Evolutionary conservation across 345 rosid genomes (phyloP).

Genomic region (Linum tenue): DNA sequence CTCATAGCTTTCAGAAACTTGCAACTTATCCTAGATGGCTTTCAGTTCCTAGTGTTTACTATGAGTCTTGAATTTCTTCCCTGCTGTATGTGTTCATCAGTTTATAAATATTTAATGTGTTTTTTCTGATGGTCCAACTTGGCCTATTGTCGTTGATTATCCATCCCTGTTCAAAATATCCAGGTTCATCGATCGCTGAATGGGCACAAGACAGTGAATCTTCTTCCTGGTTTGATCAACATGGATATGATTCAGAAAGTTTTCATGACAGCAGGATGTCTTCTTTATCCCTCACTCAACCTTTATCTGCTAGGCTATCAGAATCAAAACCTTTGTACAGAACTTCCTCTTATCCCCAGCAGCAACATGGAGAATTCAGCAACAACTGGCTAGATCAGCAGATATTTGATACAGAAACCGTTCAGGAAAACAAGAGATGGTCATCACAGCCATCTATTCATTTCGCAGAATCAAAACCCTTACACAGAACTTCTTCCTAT

Average conservation of each 20-base stretch:
- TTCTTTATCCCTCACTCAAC: conserved; percentile 48
- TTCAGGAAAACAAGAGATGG: not conserved
- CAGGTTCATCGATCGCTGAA: conserved; percentile 89
- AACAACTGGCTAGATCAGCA: not conserved
- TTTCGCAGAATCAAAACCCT: not conserved
- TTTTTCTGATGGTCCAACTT: no score
- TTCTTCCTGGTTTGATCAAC: conserved; percentile 62
- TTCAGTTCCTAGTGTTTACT: not conserved
- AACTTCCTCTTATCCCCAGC: conserved; percentile 76
- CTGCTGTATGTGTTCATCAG: no score
- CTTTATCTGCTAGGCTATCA: conserved; percentile 25
- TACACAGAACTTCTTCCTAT: not conserved
- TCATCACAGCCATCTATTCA: not conserved
- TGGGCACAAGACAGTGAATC: conserved; percentile 83
- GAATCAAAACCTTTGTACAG: conserved; percentile 66
- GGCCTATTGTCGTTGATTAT: no score
- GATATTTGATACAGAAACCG: not conserved
- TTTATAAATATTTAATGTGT: no score
- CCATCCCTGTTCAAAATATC: not conserved
- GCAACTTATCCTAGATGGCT: not conserved
- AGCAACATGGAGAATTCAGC: conserved; percentile 25
- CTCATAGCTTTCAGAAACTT: no score
- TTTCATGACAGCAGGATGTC: conserved; percentile 59
- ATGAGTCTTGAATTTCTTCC: not conserved
- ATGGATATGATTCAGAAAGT: conserved; percentile 44